Conservation (phyloP, 306 rosid genomes). For the Pterocarpus santalinus region DNA sequence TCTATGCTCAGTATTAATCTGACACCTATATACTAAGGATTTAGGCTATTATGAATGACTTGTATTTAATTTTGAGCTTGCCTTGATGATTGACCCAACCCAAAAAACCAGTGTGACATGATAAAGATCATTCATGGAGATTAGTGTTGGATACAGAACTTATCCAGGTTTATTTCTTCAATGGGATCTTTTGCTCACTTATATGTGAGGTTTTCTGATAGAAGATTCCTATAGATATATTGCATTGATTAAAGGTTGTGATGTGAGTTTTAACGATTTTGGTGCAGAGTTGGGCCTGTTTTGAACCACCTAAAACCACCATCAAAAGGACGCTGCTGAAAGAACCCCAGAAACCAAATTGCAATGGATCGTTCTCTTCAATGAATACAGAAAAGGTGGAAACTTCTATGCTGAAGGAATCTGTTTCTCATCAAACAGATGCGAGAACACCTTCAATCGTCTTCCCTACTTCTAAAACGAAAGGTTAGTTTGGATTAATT, state of each 20-base stretch:
- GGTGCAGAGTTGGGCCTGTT: conserved; percentile 80
- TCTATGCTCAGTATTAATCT: background rate
- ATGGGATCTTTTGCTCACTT: conserved; percentile 16
- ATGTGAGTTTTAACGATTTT: conserved; percentile 37
- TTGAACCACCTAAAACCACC: conserved; percentile 84
- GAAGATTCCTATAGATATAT: background rate
- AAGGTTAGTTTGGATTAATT: conserved; percentile 56
- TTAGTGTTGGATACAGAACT: conserved; percentile 12
- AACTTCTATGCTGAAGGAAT: conserved; percentile 50
- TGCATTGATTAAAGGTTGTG: conserved; percentile 41
- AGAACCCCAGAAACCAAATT: conserved; percentile 62
- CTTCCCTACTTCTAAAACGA: conserved; percentile 52
- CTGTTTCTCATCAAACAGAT: conserved; percentile 54
- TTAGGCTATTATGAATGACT: background rate
- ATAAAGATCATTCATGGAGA: background rate
- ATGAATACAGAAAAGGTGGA: conserved; percentile 50
- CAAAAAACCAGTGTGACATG: background rate
- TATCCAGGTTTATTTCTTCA: background rate
- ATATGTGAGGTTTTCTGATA: background rate
- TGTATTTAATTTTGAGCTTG: background rate
- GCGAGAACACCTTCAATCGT: conserved; percentile 51
- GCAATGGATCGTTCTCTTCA: conserved; percentile 47
- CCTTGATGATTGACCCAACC: background rate
- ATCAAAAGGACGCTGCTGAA: conserved; percentile 77
- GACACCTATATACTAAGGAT: background rate